phyloP scores from a whole-genome alignment of 2,329 filamentous ascomycete genomes.

The Aschersonia sp. region DNA sequence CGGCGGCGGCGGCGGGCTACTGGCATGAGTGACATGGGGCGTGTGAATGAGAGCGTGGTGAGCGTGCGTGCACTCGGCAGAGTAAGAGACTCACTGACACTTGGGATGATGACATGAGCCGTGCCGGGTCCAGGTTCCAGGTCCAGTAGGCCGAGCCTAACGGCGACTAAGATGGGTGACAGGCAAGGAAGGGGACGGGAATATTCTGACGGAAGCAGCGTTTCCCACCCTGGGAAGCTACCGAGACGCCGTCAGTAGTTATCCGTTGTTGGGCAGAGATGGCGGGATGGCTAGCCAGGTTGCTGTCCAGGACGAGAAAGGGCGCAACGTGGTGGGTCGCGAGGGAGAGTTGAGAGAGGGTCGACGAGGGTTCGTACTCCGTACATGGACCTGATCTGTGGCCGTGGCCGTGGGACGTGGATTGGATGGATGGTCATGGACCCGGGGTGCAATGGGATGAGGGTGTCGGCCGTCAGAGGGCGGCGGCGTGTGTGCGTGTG shows the following conservation, averaged over 20 bases:
- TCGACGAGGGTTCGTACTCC: background rate
- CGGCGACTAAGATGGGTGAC: background rate
- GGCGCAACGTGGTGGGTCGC: background rate
- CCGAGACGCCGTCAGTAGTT: background rate
- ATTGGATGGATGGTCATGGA: background rate
- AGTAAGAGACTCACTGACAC: background rate
- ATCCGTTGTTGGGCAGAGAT: background rate
- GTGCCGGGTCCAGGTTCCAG: background rate
- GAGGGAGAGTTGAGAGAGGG: background rate
- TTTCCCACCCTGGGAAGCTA: background rate
- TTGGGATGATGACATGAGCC: background rate
- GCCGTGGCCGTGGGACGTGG: background rate
- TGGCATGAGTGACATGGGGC: constrained; percentile 5
- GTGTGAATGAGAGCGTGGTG: constrained; percentile 6
- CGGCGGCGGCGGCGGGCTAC: too few relatives aligned
- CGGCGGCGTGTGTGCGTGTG: too few relatives aligned
- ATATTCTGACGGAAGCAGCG: background rate
- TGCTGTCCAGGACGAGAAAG: background rate
- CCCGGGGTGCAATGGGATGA: background rate
- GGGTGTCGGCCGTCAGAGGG: background rate
- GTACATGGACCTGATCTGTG: background rate
- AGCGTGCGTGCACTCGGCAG: too few relatives aligned
- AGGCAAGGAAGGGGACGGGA: background rate
- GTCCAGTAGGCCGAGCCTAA: background rate
- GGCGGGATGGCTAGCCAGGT: background rate